Evolutionary conservation across 1,139 yeast species (phyloP).

Genomic region (Debaryomycetaceae sp.): DNA sequence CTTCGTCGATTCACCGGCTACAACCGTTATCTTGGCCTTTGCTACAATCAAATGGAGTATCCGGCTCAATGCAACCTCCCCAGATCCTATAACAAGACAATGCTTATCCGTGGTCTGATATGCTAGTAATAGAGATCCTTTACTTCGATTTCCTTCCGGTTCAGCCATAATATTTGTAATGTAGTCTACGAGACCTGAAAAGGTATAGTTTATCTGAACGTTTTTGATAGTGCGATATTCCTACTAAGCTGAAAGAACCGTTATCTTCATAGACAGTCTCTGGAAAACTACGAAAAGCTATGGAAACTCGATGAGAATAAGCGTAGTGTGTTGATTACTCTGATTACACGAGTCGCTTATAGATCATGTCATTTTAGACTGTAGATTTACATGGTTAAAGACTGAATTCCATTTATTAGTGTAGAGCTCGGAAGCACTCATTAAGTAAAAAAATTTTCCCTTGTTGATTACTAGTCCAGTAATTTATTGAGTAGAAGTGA

Average conservation of each 20-base stretch:
- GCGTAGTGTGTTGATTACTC: no score
- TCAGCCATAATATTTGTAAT: neutral
- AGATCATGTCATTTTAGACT: no score
- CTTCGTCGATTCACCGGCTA: constrained; percentile 43
- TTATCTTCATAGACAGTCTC: no score
- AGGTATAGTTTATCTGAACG: no score
- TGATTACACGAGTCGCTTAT: no score
- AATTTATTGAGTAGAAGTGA: neutral
- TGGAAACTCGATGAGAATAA: no score
- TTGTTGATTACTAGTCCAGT: neutral
- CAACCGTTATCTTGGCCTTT: constrained; percentile 65
- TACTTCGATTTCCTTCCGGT: constrained; percentile 11
- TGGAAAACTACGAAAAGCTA: no score
- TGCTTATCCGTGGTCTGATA: constrained; percentile 68
- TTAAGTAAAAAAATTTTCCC: neutral
- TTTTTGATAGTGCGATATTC: no score
- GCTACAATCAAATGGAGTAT: constrained; percentile 66
- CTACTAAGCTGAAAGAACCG: no score
- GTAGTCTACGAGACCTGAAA: no score
- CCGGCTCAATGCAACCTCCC: constrained; percentile 76
- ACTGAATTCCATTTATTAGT: no score
- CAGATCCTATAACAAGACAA: constrained; percentile 76
- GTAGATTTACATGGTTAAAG: no score
- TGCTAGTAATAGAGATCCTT: constrained; percentile 64
- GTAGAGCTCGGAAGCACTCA: neutral